These are phyloP conservation scores for Penicillium corylophilum DNA, from an alignment of 2,329 filamentous ascomycete species.

Conservation along the genomic window DNA sequence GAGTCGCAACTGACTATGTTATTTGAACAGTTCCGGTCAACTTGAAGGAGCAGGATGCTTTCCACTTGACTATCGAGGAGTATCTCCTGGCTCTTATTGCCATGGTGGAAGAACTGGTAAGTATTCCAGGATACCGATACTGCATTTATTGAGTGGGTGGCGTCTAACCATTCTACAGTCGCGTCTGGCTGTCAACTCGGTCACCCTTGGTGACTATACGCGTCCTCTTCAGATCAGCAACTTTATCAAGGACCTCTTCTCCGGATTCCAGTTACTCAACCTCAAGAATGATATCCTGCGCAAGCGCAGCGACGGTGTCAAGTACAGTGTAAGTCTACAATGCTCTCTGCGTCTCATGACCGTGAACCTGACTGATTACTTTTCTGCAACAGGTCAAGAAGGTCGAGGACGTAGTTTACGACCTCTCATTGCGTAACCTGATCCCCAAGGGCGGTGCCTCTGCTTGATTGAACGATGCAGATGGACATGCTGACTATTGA, in stretches of 20 bases:
- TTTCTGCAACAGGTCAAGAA: slow-evolving; percentile 69
- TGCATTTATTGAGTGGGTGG: not conserved
- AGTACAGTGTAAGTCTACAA: slow-evolving; percentile 66
- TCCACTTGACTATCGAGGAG: slow-evolving; percentile 96
- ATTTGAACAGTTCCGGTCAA: slow-evolving; percentile 73
- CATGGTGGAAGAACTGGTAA: slow-evolving; percentile 80
- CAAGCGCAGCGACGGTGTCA: slow-evolving; percentile 86
- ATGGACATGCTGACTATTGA: not conserved
- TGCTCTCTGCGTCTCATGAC: not conserved
- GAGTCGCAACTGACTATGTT: not conserved
- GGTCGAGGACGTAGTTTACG: slow-evolving; percentile 97
- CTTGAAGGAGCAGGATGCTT: slow-evolving; percentile 81
- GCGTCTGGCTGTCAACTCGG: slow-evolving; percentile 88
- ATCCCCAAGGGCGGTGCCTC: slow-evolving; percentile 53
- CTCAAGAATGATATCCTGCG: slow-evolving; percentile 92
- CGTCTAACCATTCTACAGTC: slow-evolving; percentile 46
- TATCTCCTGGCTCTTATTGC: slow-evolving; percentile 87
- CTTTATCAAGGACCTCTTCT: slow-evolving; percentile 93
- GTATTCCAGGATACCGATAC: slow-evolving; percentile 12
- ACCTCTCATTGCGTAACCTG: slow-evolving; percentile 82
- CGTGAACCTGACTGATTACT: slow-evolving; percentile 3
- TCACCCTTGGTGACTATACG: slow-evolving; percentile 84
- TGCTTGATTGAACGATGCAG: slow-evolving; percentile 7
- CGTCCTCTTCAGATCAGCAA: slow-evolving; percentile 83
- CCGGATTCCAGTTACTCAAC: slow-evolving; percentile 95